These are phyloP conservation scores for Coniochaeta prunicola DNA, from an alignment of 2,329 filamentous ascomycete genomes.

Conservation along the genomic window DNA sequence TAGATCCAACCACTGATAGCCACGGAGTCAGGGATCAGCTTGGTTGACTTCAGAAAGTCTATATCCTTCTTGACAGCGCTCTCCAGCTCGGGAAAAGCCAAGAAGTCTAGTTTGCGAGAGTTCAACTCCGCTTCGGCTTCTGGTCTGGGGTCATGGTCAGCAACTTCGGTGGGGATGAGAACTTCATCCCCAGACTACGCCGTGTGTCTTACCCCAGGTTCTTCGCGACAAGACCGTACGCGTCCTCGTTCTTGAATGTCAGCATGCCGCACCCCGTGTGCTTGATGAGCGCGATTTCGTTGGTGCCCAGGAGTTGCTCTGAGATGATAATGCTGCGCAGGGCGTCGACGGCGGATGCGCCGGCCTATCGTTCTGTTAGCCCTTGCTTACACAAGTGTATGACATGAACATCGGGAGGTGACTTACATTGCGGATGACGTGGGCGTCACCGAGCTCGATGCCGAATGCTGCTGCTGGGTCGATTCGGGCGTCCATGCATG, in stretches of 20 bases:
- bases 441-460: constrained; percentile 67
- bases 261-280: constrained; percentile 73
- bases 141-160: constrained; percentile 5
- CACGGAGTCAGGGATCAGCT: constrained; percentile 52
- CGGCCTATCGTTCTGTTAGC: constrained; percentile 34
- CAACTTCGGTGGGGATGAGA: neutral
- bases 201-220: constrained; percentile 40
- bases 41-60: constrained; percentile 48
- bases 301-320: constrained; percentile 69
- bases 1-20: constrained; percentile 68
- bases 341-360: constrained; percentile 59
- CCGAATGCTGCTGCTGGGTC: constrained; percentile 63
- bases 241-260: constrained; percentile 55
- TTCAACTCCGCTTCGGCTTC: constrained; percentile 15
- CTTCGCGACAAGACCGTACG: constrained; percentile 46
- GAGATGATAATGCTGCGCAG: constrained; percentile 72
- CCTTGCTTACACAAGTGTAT: neutral
- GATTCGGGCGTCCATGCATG: constrained; percentile 76
- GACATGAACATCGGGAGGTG: neutral
- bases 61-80: constrained; percentile 62
- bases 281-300: constrained; percentile 68
- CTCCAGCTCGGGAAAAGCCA: constrained; percentile 58
- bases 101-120: constrained; percentile 46
- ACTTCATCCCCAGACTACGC: neutral
- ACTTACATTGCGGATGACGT: constrained; percentile 62